Evolutionary conservation across 306 rosid species (phyloP).

Genomic region (Mimosa pudica): DNA sequence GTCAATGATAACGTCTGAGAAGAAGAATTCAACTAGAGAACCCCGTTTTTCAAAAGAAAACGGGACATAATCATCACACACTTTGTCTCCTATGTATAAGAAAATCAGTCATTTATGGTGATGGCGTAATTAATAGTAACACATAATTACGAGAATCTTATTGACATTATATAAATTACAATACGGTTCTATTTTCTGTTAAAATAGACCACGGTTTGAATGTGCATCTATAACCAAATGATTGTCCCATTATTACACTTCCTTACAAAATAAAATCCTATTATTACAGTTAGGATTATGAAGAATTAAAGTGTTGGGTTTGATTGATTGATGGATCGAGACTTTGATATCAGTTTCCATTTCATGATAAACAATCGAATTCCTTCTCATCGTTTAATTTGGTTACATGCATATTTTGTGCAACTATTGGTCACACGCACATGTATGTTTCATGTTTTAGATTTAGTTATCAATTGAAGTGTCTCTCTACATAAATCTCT

Average conservation of each 20-base stretch:
- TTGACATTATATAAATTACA: neutral
- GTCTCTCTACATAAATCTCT: neutral
- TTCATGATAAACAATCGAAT: neutral
- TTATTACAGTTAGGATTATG: neutral
- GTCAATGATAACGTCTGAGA: neutral
- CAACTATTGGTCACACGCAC: neutral
- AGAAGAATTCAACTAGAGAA: neutral
- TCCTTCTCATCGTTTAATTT: neutral
- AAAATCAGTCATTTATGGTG: neutral
- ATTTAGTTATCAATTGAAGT: neutral
- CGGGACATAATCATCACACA: constrained; percentile 8
- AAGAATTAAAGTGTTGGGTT: constrained; percentile 4
- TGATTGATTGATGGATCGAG: constrained; percentile 16
- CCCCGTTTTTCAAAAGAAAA: neutral
- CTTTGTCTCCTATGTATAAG: neutral
- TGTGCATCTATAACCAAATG: neutral
- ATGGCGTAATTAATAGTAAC: neutral
- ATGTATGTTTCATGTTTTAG: neutral
- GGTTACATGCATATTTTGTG: neutral
- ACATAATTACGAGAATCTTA: neutral
- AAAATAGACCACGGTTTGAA: neutral
- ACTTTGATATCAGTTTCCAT: neutral
- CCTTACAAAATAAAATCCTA: no score
- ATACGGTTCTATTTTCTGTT: neutral
- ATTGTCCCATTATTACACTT: no score